Base-by-base conservation (phyloP, 768 basidiomycete species). In the Tylopilus sp. region DNA sequence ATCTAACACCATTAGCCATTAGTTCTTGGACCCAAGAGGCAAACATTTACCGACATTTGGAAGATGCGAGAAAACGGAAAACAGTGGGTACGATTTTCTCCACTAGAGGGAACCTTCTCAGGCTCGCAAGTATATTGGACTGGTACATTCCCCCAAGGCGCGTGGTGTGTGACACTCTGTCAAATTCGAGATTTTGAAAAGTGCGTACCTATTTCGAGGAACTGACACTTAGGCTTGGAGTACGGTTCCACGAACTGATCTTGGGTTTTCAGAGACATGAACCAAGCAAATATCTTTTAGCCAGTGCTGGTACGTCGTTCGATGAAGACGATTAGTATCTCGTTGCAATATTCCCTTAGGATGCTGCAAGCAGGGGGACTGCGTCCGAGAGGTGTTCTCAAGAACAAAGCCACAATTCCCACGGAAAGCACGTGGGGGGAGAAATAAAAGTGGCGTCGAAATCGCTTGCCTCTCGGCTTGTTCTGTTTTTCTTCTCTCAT, bases 31-130 rank as follows among this genome's bases (percentile, higher is more conserved):
- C 18, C 13, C 26, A 10, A 9, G 57, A 61, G 25, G 38, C 15
- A 40, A 48, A 35, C 22, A 38, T 22, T 9, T 8, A 68, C 82
- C 69, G 61, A 88, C 90, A 88, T 71, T 65, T 75, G 74, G 60
- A 94, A 88, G 23, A 92, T 74, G 15, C 91, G 81, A 25, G 85
- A 80, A 40, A 93, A 69, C 6, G 89, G 91, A 63, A 80, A 82
- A 64, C 90, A 93, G 33, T 80, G 77, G 41, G 81, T 56, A 8
- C 66, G 58, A 22, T 52, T 30, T 44, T 53, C 57, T n/a, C 69
- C 68, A 25, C 38, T 56, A 13, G 26, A 7, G 26, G 58, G n/a
- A 12, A 10, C 28, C 47, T 57, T 59, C 52, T 77, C 71, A 40
- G 69, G 59, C 40, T 78, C 70, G 65, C 89, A 93, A 23, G 72